These are phyloP conservation scores for Xanthoconium purpureum DNA, from an alignment of 768 basidiomycete genomes.

Conservation along the genomic window DNA sequence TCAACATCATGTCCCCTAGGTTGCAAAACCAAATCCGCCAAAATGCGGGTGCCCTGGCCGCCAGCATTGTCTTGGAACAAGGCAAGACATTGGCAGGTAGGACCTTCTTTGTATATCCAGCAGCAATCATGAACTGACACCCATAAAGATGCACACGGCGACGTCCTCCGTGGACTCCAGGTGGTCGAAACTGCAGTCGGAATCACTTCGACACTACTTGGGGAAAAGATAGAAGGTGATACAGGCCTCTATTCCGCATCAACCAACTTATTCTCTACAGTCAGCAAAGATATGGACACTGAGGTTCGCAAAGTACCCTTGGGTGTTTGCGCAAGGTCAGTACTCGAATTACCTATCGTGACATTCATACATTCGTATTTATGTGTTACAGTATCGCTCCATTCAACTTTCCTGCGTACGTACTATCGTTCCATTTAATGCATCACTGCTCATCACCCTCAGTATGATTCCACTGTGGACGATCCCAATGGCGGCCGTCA, in stretches of 20 bases:
- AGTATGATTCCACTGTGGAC: conserved; percentile 98
- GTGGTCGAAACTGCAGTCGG: conserved; percentile 80
- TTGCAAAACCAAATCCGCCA: conserved; percentile 84
- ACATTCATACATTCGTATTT: background rate
- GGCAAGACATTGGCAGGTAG: conserved; percentile 88
- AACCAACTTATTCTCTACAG: conserved; percentile 37
- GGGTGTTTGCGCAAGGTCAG: conserved; percentile 76
- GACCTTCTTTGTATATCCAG: conserved; percentile 8
- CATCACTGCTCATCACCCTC: conserved; percentile 1
- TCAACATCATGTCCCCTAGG: conserved; percentile 39
- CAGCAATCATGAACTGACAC: background rate
- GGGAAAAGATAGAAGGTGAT: conserved; percentile 88
- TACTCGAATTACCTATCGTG: background rate
- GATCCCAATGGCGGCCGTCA: conserved; percentile 83
- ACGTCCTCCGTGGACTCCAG: conserved; percentile 89
- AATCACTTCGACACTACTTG: conserved; percentile 81
- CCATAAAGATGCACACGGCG: conserved; percentile 83
- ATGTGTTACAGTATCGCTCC: conserved; percentile 60
- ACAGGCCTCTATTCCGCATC: background rate
- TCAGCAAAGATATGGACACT: conserved; percentile 97
- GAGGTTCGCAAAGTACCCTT: conserved; percentile 79
- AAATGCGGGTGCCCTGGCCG: conserved; percentile 82
- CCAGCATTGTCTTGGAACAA: conserved; percentile 90
- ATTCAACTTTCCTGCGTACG: conserved; percentile 88
- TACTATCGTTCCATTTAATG: background rate